phyloP scores from a whole-genome alignment of 2,329 filamentous ascomycete species.

The Cercospora citrullina region DNA sequence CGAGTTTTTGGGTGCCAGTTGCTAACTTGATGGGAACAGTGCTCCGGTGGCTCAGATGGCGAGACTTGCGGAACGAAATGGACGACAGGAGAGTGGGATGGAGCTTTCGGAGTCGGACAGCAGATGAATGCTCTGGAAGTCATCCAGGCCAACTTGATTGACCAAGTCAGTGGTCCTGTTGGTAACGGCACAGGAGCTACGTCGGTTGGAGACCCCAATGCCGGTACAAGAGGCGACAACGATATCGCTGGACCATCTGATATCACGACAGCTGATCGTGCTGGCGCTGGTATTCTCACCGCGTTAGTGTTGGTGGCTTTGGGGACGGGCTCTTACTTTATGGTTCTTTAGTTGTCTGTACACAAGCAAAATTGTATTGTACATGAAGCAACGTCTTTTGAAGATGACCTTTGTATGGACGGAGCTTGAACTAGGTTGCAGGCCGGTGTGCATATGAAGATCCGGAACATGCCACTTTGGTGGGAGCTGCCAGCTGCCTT shows the following conservation, averaged over 20 bases:
- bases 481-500: background rate
- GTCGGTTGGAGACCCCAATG: constrained; percentile 20
- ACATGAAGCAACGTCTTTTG: background rate
- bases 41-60: constrained; percentile 49
- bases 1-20: constrained; percentile 40
- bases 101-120: constrained; percentile 53
- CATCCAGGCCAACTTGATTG: constrained; percentile 45
- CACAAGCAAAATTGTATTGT: background rate
- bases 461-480: background rate
- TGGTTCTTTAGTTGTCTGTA: constrained; percentile 7
- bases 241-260: constrained; percentile 14
- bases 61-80: constrained; percentile 47
- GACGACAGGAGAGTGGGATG: constrained; percentile 45
- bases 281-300: constrained; percentile 27
- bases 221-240: constrained; percentile 13
- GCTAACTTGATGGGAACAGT: constrained; percentile 39
- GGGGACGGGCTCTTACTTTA: constrained; percentile 10
- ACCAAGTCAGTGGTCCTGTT: constrained; percentile 41
- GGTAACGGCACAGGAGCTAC: constrained; percentile 48
- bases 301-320: constrained; percentile 17
- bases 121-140: constrained; percentile 56
- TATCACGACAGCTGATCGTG: constrained; percentile 27
- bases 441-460: background rate
- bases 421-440: background rate
- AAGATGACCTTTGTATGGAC: background rate